Percentiles rank a stretch among this genome's conserved stretches.
phyloP scores from a whole-genome alignment of 2,329 filamentous ascomycete species.

The Colletotrichum brevisporum region DNA sequence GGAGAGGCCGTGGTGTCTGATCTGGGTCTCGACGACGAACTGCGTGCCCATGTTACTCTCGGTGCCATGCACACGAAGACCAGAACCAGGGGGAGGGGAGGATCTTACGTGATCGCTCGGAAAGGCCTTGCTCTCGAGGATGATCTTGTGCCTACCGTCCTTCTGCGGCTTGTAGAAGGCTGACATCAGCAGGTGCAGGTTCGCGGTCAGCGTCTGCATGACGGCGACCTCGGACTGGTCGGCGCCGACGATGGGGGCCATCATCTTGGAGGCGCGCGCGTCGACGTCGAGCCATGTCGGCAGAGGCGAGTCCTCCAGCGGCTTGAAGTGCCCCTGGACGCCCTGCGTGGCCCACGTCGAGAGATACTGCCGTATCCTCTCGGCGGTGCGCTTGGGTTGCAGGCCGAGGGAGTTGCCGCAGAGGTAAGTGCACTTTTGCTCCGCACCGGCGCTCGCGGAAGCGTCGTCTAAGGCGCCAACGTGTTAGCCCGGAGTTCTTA shows the following conservation, averaged over 20 bases:
- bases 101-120: slow-evolving; percentile 83
- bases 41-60: slow-evolving; percentile 48
- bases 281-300: slow-evolving; percentile 82
- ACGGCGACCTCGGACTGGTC: slow-evolving; percentile 78
- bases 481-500: slow-evolving; percentile 44
- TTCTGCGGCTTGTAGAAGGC: slow-evolving; percentile 81
- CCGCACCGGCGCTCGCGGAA: background rate
- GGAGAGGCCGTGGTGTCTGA: slow-evolving; percentile 75
- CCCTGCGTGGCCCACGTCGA: slow-evolving; percentile 85
- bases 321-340: slow-evolving; percentile 84
- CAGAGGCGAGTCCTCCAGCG: slow-evolving; percentile 75
- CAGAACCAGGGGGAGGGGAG: background rate
- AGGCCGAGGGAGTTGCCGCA: slow-evolving; percentile 92
- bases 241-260: slow-evolving; percentile 80
- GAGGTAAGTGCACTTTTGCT: slow-evolving; percentile 76
- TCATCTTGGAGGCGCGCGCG: slow-evolving; percentile 75
- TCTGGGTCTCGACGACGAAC: slow-evolving; percentile 85
- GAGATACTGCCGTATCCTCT: slow-evolving; percentile 77
- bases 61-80: too few relatives aligned
- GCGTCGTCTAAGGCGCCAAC: slow-evolving; percentile 10
- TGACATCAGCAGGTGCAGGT: slow-evolving; percentile 84
- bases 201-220: slow-evolving; percentile 86
- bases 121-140: slow-evolving; percentile 87
- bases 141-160: slow-evolving; percentile 75
- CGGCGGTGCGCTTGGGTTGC: slow-evolving; percentile 75